Evolutionary conservation across 2,329 filamentous ascomycete species (phyloP), one percentile per base, ranked within the genome.

Genomic region (Aureobasidium subglaciale): DNA sequence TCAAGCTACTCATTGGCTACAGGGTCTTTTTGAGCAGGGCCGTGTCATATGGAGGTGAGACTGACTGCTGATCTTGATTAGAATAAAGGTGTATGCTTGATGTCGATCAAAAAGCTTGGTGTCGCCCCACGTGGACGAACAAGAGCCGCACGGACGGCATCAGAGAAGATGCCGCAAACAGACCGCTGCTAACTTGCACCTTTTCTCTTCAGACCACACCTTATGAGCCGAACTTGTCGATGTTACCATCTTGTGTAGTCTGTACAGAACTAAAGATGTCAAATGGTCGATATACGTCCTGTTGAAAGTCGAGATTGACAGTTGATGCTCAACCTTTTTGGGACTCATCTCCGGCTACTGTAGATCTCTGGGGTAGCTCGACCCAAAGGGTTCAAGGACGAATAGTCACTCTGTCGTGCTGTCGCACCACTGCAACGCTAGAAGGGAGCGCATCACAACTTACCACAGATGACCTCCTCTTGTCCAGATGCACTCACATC

Each of bases 101-200:
- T 34, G 43, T 48, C 7, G 43, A 48, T 48, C 43, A 34, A 35
- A 18, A 48, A 48, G 43, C 43, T 48, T 48, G 20, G 43, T 25
- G 5, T 34, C 4, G 10, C n/a, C 29, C 43, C 29, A 32, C 42
- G 27, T 30, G 27, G n/a, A n/a, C n/a, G n/a, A 30, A 18, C 8
- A 18, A 43, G 24, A 16, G n/a, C 40, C 24, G 40, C n/a, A n/a
- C n/a, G n/a, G n/a, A n/a, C n/a, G n/a, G n/a, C n/a, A n/a, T n/a
- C n/a, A n/a, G n/a, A n/a, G n/a, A n/a, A n/a, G n/a, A n/a, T n/a
- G n/a, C n/a, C n/a, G n/a, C n/a, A n/a, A n/a, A n/a, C n/a, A n/a
- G n/a, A n/a, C n/a, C n/a, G n/a, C n/a, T n/a, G n/a, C n/a, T n/a
- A n/a, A n/a, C n/a, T n/a, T n/a, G n/a, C n/a, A n/a, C n/a, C n/a